Base-by-base conservation (phyloP, 345 rosid species). In the Clarkia xantiana region DNA sequence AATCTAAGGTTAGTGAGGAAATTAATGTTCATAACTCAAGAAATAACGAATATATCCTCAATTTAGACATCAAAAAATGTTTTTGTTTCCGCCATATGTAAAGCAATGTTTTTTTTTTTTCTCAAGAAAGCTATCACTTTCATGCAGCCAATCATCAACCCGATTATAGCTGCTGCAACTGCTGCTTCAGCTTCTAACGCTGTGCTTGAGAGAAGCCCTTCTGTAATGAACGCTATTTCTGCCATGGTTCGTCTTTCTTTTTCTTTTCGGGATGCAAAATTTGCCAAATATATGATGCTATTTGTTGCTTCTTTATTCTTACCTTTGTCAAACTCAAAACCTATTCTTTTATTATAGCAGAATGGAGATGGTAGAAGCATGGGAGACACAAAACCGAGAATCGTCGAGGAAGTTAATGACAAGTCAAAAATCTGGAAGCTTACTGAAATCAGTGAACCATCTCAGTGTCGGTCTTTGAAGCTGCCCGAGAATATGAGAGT, bases 371-470 rank as follows among this genome's bases (percentile, higher is more conserved):
- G 18, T 3, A 18, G 53, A n/a, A 49, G 42, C 10, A 25, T 14
- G 18, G 42, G 19, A 29, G 83, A 83, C 51, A 73, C 66, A 54
- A 83, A 79, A 60, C 85, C 82, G 11, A 66, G 76, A 67, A 69
- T 79, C 64, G 69, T 68, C 40, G 84, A 83, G 36, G 94, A 81
- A 47, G 57, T 71, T 1, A 16, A 63, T 49, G 90, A 80, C 62
- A 76, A 78, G 49, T 70, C 94, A 43, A 71, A 81, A 59, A 71
- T 67, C 48, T 77, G 94, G 83, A 87, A 77, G 56, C 60, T 66
- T 46, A 81, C 77, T 53, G 96, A 83, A 78, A 81, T 87, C 60
- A 83, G 63, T 65, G 84, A 87, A 62, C 67, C 78, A 58, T 68
- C 76, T 14, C 96, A 79, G 49, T 81, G 90, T 42, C 80, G 73